These are phyloP conservation scores for Begonia loranthoides DNA, from an alignment of 306 rosid species.

Conservation along the genomic window DNA sequence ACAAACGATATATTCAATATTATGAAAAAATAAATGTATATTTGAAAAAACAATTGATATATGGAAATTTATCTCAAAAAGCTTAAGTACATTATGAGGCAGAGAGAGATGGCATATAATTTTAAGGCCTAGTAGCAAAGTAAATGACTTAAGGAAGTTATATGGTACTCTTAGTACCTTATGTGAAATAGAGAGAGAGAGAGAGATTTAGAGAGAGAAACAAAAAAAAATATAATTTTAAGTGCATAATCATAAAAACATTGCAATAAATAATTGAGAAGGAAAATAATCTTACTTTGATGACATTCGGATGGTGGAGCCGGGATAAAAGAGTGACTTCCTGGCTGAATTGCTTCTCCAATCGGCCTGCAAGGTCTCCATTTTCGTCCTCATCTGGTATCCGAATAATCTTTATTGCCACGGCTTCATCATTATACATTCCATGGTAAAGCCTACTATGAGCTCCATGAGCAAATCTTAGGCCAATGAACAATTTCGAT, in stretches of 20 bases:
- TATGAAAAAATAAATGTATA: too few species aligned
- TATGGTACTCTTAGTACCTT: too few species aligned
- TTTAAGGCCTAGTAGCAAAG: too few species aligned
- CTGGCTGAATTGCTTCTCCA: conserved; percentile 64
- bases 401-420: conserved; percentile 71
- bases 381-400: conserved; percentile 68
- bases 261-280: too few species aligned
- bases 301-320: conserved; percentile 61
- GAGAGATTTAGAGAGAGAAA: neutral
- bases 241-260: too few species aligned
- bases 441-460: conserved; percentile 94
- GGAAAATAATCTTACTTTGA: conserved; percentile 37
- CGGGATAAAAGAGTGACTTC: conserved; percentile 79
- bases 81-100: too few species aligned
- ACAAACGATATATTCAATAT: too few species aligned
- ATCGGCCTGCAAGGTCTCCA: conserved; percentile 38
- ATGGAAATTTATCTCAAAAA: too few species aligned
- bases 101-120: too few species aligned
- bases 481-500: conserved; percentile 66
- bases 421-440: conserved; percentile 52
- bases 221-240: neutral
- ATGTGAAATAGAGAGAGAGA: too few species aligned
- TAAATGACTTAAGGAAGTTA: too few species aligned
- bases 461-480: conserved; percentile 93
- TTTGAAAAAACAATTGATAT: too few species aligned